Evolutionary conservation across 2,329 filamentous ascomycete genomes (phyloP).

Genomic region (Myotisia sp.): DNA sequence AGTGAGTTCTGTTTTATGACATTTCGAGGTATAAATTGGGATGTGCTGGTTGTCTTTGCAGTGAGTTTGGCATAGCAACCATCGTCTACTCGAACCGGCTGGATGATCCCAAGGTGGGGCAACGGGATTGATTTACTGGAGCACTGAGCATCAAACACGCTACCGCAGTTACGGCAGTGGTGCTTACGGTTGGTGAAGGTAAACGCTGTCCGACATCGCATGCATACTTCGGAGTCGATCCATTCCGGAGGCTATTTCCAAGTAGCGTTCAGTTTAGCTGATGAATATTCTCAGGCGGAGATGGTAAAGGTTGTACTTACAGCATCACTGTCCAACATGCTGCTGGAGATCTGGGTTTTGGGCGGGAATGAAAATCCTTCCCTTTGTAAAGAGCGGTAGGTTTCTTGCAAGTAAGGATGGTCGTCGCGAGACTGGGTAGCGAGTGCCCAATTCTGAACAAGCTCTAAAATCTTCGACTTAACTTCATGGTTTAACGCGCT

Average conservation of each 20-base stretch:
- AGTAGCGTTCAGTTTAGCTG: no score
- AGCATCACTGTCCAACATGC: conserved; percentile 93
- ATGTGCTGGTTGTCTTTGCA: conserved; percentile 43
- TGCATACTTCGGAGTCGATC: conserved; percentile 95
- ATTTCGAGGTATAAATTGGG: conserved; percentile 28
- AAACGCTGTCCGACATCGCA: conserved; percentile 90
- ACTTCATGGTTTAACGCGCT: conserved; percentile 73
- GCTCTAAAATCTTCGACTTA: conserved; percentile 74
- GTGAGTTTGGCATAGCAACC: conserved; percentile 85
- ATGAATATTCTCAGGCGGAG: no score
- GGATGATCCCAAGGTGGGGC: conserved; percentile 81
- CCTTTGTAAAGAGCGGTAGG: conserved; percentile 65
- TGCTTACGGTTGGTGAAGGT: conserved; percentile 98
- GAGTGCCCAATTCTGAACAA: conserved; percentile 85
- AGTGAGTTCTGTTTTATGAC: conserved; percentile 36
- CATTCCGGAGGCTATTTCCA: conserved; percentile 70
- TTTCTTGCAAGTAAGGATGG: conserved; percentile 72
- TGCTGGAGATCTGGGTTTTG: conserved; percentile 72
- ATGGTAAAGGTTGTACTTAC: no score
- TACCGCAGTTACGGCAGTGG: conserved; percentile 94
- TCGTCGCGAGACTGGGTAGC: conserved; percentile 76
- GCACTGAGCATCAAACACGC: conserved; percentile 91
- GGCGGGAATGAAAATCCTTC: conserved; percentile 88
- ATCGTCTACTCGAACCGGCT: conserved; percentile 87
- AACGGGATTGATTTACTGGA: conserved; percentile 78